Base-by-base conservation (phyloP, 768 basidiomycete species). In the Pleurotus ostreatus region DNA sequence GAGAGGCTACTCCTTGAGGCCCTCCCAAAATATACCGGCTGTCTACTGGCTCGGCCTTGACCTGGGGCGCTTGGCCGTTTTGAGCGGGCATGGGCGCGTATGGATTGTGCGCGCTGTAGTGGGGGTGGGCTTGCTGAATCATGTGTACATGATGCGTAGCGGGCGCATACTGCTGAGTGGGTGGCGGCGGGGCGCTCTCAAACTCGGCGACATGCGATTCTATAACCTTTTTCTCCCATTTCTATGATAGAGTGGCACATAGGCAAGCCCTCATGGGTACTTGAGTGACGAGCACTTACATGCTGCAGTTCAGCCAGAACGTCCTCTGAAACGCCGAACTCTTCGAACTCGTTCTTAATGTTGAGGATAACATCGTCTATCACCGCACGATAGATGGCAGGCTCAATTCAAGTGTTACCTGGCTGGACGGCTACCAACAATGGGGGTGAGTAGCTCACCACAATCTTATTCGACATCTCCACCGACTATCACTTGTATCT, bases 181-280 rank as follows among this genome's bases (percentile, higher is more conserved):
- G 70, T 1, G 75, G 71, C 12, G 72, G 63, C 6, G 62, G 62
- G 44, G 73, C 73, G 15, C 82, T 73, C 68, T 92, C 90, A 68
- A 97, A 98, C 62, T 98, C 93, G 51, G 97, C 97, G 18, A 97
- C 96, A 64, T 89, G 86, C 2, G 93, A 95, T n/a, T 87, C 86
- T 39, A 97, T 82, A 48, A 99, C 86, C 70, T 97, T 97, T 66
- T 79, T 80, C 70, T 98, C 90, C 97, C 97, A 99, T 88, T 92
- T 93, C 92, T 98, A 72, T 37, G 49, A 40, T 43, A 47, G 46
- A 16, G 30, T 39, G 37, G 37, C 13, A 38, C 16, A 45, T 47
- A 37, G 55, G 58, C 55, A 56, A 57, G 46, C 52, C 47, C 49
- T 30, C 30, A 49, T 43, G 18, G 58, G 56, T 47, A 54, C 43